Evolutionary conservation across 2,329 filamentous ascomycete genomes (phyloP).

Genomic region (Coniochaeta sp.): DNA sequence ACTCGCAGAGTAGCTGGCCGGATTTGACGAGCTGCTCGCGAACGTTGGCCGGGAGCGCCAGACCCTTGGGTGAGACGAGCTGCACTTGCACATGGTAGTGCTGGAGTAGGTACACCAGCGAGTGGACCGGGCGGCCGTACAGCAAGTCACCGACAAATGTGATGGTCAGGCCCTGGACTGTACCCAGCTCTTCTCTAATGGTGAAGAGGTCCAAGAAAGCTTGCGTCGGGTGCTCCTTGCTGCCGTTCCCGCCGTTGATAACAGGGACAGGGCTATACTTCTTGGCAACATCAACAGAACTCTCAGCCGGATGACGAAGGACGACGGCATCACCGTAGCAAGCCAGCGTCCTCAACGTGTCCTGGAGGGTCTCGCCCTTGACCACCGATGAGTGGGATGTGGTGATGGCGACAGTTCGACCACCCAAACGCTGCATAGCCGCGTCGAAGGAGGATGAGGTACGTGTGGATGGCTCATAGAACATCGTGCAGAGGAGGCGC

Average conservation of each 20-base stretch:
- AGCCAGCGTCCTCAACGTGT: slow-evolving; percentile 86
- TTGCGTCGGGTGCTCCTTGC: slow-evolving; percentile 93
- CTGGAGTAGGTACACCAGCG: slow-evolving; percentile 83
- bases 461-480: slow-evolving; percentile 95
- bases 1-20: slow-evolving; percentile 71
- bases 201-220: slow-evolving; percentile 97
- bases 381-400: slow-evolving; percentile 81
- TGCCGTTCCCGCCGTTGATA: slow-evolving; percentile 96
- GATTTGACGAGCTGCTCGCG: slow-evolving; percentile 62
- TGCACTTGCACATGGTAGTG: slow-evolving; percentile 95
- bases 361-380: slow-evolving; percentile 91
- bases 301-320: slow-evolving; percentile 84
- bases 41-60: slow-evolving; percentile 70
- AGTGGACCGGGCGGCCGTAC: slow-evolving; percentile 93
- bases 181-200: slow-evolving; percentile 94
- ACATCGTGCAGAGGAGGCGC: slow-evolving; percentile 81
- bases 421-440: slow-evolving; percentile 96
- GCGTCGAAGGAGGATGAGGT: slow-evolving; percentile 95
- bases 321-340: slow-evolving; percentile 95
- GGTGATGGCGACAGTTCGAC: slow-evolving; percentile 72
- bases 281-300: slow-evolving; percentile 71
- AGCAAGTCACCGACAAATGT: slow-evolving; percentile 92
- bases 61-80: slow-evolving; percentile 74
- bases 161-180: slow-evolving; percentile 89
- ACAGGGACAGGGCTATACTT: slow-evolving; percentile 87